Conservation (phyloP, 225 moss, liverwort and hornwort species). For the Pleurozium schreberi region DNA sequence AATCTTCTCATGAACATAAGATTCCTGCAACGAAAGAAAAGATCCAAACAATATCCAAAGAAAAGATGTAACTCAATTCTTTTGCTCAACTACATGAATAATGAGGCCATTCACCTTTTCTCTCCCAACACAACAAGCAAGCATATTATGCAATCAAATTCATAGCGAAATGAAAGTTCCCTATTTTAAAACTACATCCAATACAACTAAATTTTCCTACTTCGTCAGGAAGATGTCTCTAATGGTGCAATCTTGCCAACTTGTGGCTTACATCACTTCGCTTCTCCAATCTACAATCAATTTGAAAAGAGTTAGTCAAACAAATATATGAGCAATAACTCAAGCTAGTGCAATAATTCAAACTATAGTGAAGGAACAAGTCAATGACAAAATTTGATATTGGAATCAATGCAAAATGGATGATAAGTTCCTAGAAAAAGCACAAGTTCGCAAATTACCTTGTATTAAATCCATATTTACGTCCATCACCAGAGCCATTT, state of each 20-base stretch:
- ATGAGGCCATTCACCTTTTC: not conserved
- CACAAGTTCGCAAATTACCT: not conserved
- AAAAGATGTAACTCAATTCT: not conserved
- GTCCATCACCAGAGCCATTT: not conserved
- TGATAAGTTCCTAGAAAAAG: not conserved
- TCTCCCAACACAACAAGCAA: not conserved
- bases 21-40: not conserved
- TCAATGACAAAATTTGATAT: not conserved
- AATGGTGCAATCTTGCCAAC: not conserved
- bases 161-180: not conserved
- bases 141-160: not conserved
- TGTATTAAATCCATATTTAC: fast-evolving
- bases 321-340: not conserved
- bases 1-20: too few relatives aligned
- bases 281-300: not conserved
- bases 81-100: too few relatives aligned
- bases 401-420: not conserved
- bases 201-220: not conserved
- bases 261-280: not conserved
- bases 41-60: not conserved
- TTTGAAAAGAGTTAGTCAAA: not conserved
- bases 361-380: not conserved
- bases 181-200: not conserved
- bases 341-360: not conserved
- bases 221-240: not conserved